phyloP scores from a whole-genome alignment of 2,329 filamentous ascomycete species.

The Penicillium verrucosum region DNA sequence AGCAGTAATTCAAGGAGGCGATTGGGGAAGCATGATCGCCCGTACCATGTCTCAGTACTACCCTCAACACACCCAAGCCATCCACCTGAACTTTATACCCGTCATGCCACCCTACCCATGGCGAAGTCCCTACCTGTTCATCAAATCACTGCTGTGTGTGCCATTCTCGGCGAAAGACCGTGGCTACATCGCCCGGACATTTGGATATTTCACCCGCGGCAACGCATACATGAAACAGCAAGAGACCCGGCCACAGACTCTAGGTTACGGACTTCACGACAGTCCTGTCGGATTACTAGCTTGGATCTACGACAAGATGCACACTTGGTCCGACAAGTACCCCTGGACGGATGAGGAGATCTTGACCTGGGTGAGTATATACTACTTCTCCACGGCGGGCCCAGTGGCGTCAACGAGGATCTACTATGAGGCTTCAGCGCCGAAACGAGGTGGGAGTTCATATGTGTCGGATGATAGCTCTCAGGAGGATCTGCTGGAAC shows the following conservation, averaged over 20 bases:
- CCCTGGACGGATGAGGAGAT: slow-evolving; percentile 74
- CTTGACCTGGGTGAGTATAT: slow-evolving; percentile 70
- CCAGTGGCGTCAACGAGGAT: slow-evolving; percentile 66
- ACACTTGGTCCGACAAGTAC: slow-evolving; percentile 71
- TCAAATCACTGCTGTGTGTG: slow-evolving; percentile 27
- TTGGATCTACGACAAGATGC: slow-evolving; percentile 79
- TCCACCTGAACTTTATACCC: slow-evolving; percentile 60
- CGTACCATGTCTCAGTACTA: slow-evolving; percentile 60
- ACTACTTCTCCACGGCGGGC: slow-evolving; percentile 67
- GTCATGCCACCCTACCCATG: slow-evolving; percentile 50
- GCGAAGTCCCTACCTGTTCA: slow-evolving; percentile 55
- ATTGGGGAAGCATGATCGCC: slow-evolving; percentile 67
- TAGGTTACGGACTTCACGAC: slow-evolving; percentile 67
- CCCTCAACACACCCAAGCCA: slow-evolving; percentile 55
- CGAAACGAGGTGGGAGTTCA: slow-evolving; percentile 2
- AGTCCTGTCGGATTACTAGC: slow-evolving; percentile 67
- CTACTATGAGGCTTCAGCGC: slow-evolving; percentile 64
- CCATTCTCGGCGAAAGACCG: slow-evolving; percentile 30
- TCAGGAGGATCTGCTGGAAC: slow-evolving; percentile 3
- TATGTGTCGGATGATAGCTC: neutral
- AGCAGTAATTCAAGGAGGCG: slow-evolving; percentile 58
- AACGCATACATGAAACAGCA: slow-evolving; percentile 58
- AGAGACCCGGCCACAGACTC: slow-evolving; percentile 67
- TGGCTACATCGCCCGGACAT: slow-evolving; percentile 20
- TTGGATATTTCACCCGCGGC: slow-evolving; percentile 24